Evolutionary conservation across 2,329 filamentous ascomycete genomes (phyloP).

Genomic region (Zalaria sp.): DNA sequence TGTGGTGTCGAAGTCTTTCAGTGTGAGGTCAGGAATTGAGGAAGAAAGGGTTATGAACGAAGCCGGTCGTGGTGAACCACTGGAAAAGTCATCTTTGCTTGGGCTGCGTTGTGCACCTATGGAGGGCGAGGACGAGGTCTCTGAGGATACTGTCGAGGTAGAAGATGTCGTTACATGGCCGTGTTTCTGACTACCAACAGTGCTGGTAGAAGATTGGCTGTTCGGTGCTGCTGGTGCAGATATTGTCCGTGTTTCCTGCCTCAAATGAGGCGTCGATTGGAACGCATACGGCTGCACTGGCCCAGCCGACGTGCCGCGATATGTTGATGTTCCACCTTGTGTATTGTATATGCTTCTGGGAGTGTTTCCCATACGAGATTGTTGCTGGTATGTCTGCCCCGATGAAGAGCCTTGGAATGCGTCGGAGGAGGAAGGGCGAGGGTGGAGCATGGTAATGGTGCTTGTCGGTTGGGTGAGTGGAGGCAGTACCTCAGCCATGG

Average conservation of each 20-base stretch:
- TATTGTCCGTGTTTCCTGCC: slow-evolving; percentile 40
- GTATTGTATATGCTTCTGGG: slow-evolving; percentile 28
- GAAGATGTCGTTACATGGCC: slow-evolving; percentile 37
- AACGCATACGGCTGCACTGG: slow-evolving; percentile 38
- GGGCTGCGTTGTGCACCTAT: slow-evolving; percentile 1
- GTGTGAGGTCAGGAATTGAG: slow-evolving; percentile 38
- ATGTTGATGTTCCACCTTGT: slow-evolving; percentile 11
- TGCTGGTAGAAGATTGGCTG: slow-evolving; percentile 6
- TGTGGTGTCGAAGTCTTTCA: slow-evolving; percentile 41
- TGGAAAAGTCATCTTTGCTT: slow-evolving; percentile 18
- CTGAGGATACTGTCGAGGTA: slow-evolving; percentile 28
- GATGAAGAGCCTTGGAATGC: slow-evolving; percentile 26
- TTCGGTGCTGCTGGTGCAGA: slow-evolving; percentile 34
- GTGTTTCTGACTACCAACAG: slow-evolving; percentile 14
- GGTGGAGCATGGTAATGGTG: slow-evolving; percentile 36
- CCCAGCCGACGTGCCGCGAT: slow-evolving; percentile 26
- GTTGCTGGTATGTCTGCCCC: slow-evolving; percentile 21
- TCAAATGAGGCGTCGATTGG: slow-evolving; percentile 38
- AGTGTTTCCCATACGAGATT: slow-evolving; percentile 25
- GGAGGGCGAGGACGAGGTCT: slow-evolving; percentile 8
- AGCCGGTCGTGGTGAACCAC: slow-evolving; percentile 16
- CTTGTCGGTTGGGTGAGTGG: slow-evolving; percentile 30
- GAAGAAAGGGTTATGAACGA: slow-evolving; percentile 35
- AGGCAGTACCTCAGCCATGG: slow-evolving; percentile 31
- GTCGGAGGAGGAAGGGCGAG: slow-evolving; percentile 26